These are phyloP conservation scores for Rhypophila decipiens DNA, from an alignment of 495 filamentous ascomycete species.

Conservation along the genomic window DNA sequence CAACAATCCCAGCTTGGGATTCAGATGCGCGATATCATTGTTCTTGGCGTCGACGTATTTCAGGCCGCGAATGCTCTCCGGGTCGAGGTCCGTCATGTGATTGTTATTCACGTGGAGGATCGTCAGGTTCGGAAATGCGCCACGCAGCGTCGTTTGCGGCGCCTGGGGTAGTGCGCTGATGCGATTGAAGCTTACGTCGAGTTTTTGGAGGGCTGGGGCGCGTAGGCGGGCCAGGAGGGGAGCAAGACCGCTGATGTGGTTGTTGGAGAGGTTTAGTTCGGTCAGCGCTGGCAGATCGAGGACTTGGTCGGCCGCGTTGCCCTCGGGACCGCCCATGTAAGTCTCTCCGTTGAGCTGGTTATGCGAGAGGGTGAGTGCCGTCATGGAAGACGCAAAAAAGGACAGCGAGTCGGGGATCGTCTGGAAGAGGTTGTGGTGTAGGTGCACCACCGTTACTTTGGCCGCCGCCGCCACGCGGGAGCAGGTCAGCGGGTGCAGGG, in stretches of 20 bases:
- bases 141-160: conserved; percentile 31
- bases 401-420: conserved; percentile 61
- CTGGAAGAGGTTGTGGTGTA: conserved; percentile 71
- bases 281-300: conserved; percentile 67
- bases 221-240: conserved; percentile 56
- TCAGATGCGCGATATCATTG: conserved; percentile 73
- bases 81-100: conserved; percentile 60
- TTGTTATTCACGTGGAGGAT: conserved; percentile 72
- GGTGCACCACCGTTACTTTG: conserved; percentile 48
- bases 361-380: conserved; percentile 68
- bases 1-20: conserved; percentile 70
- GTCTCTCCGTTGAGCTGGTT: conserved; percentile 61
- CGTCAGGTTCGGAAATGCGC: conserved; percentile 58
- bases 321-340: conserved; percentile 38
- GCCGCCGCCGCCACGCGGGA: conserved; percentile 43
- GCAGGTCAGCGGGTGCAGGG: conserved; percentile 46
- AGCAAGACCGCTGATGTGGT: conserved; percentile 59
- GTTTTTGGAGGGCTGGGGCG: conserved; percentile 63
- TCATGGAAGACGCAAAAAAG: conserved; percentile 62
- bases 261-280: conserved; percentile 64
- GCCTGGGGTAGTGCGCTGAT: conserved; percentile 60
- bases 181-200: conserved; percentile 77
- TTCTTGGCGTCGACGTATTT: conserved; percentile 70
- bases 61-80: conserved; percentile 68
- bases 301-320: conserved; percentile 43